Base-by-base conservation (phyloP, 495 filamentous ascomycete species). In the Cairneyella variabilis region DNA sequence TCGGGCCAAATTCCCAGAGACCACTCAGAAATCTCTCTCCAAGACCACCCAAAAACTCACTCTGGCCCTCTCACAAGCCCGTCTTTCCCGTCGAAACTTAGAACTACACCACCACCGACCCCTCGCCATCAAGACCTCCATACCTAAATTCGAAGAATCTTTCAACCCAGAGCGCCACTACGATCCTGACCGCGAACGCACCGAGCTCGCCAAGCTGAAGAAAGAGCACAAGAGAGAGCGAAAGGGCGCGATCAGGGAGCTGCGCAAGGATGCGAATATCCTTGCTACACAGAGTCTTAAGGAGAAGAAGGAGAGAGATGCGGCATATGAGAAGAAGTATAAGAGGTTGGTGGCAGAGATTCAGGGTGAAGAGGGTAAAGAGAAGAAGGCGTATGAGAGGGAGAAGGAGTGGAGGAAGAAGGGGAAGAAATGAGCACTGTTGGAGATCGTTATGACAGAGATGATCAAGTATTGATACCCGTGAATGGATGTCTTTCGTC, bases 161-260 rank as follows among this genome's bases (percentile, higher is more conserved):
- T 99, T 90, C 82, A 90, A 91, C 67, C 93, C 91, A 11, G 80
- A 89, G 75, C 91, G 88, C 69, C 92, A 95, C 76, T 96, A 97
- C 77, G 93, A 99, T 62, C 89, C 90, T 1, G 84, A 97, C 67
- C 81, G 82, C 47, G 91, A 93, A 64, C 87, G 93, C 22, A 79
- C 84, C n/a, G 90, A 95, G 55, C 58, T 82, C 41, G 82, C 80
- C 58, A 90, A 89, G 61, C 76, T 99, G 62, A 83, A 80, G 70
- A 83, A 84, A 41, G 92, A 99, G 72, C 83, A 89, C 79, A 96
- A 96, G 81, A 82, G 85, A 62, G 93, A 99, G 77, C 78, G 79
- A 67, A 99, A 99, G 80, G 93, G 91, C 11, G 93, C 93, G 20
- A 78, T 97, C 75, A 79, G 93, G 56, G 93, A 97, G 70, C 74